Base-by-base conservation (phyloP, 306 rosid species). In the Dryas octopetala region DNA sequence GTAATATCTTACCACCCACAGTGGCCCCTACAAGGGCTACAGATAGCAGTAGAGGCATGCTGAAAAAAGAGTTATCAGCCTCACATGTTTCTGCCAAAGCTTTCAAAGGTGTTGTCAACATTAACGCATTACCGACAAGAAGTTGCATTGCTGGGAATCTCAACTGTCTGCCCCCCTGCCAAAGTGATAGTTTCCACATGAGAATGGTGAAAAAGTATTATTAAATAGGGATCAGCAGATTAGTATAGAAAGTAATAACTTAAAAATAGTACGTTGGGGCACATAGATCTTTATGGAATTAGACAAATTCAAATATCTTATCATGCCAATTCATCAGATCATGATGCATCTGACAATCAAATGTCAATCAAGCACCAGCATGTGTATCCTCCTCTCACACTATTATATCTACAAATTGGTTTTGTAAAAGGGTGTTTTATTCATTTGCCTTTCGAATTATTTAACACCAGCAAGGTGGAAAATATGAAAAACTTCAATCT, bases 1-100 rank as follows among this genome's bases (percentile, higher is more conserved):
- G 73, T 62, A 70, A 66, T 41, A 69, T 81, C 84, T 84, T 85
- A 95, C 98, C 97, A 90, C 99, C 99, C 48, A 95, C 99, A 45
- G 96, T 88, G 69, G 99, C 99, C 78, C 99, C 99, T 65, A 95
- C 60, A 77, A 95, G 97, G 62, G 99, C 97, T 38, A 95, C 96
- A n/a, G 79, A 78, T 32, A 95, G 87, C 71, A 92, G 81, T 76
- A 95, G 54, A 62, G 99, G 99, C 99, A 95, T 92, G 85, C 83
- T 86, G 85, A 90, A 86, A 62, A 78, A 41, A 15, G 96, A 84
- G 74, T 83, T 80, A 52, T 81, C 89, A 63, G 93, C 91, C 68
- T 89, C 93, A 62, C 98, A 92, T n/a, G 97, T 86, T 80, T 95
- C 99, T 12, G 98, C 98, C 80, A 92, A 54, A 74, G 92, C 99